Conservation (phyloP, 345 rosid genomes). For the Gossypium rotundifolium region DNA sequence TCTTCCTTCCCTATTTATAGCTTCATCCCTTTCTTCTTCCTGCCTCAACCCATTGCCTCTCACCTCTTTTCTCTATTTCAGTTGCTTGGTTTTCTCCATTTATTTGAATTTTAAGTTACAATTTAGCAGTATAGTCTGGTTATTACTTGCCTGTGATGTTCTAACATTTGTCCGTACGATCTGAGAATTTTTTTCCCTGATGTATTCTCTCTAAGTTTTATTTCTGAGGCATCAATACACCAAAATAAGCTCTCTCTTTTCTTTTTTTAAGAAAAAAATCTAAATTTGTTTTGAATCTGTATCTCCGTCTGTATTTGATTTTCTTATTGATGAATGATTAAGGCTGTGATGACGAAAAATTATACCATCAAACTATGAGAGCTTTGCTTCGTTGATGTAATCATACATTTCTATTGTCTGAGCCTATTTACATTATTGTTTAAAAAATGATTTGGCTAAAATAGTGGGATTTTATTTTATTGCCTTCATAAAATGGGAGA, state of each 20-base stretch:
- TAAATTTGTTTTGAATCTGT: no score
- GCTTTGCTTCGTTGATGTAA: neutral
- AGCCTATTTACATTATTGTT: neutral
- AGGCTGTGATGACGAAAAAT: neutral
- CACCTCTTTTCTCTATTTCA: neutral
- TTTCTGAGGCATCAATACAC: slow-evolving; percentile 27
- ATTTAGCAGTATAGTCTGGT: no score
- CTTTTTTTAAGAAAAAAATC: neutral
- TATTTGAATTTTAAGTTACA: neutral
- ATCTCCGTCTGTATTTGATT: no score
- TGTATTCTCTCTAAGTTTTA: neutral
- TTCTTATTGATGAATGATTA: neutral
- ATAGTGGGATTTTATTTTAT: no score
- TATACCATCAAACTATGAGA: slow-evolving; percentile 10
- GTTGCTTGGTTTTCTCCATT: neutral
- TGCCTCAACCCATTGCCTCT: neutral
- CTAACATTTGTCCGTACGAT: no score
- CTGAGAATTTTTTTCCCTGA: slow-evolving; percentile 17
- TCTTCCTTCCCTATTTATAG: neutral
- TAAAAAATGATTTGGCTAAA: no score
- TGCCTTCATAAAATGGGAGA: neutral
- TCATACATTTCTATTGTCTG: neutral
- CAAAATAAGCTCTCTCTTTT: neutral
- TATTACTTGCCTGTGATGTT: no score
- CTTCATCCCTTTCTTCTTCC: neutral